phyloP scores from a whole-genome alignment of 805 yeast species.

The Isabelozyma heimii region DNA sequence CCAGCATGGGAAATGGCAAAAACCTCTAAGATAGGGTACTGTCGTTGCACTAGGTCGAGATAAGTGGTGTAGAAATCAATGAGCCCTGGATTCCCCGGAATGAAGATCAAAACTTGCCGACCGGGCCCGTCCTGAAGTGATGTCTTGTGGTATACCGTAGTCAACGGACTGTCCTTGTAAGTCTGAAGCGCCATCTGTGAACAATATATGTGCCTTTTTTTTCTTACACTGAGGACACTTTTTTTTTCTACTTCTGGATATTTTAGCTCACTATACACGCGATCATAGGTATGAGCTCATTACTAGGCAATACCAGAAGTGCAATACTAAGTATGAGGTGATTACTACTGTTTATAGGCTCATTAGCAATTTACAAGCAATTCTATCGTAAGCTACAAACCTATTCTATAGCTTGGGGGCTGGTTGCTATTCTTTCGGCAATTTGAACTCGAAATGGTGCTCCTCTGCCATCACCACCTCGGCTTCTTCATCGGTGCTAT shows the following conservation, averaged over 20 bases:
- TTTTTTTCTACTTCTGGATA: too few species aligned
- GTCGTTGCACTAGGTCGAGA: slow-evolving; percentile 39
- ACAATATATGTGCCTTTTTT: neutral
- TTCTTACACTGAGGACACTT: too few species aligned
- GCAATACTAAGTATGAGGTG: too few species aligned
- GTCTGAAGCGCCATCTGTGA: slow-evolving; percentile 9
- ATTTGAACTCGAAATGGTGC: slow-evolving; percentile 14
- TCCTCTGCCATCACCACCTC: slow-evolving; percentile 4
- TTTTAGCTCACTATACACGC: too few species aligned
- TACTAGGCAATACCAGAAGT: too few species aligned
- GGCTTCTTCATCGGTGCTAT: slow-evolving; percentile 38
- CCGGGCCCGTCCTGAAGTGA: slow-evolving; percentile 13
- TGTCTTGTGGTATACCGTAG: slow-evolving; percentile 23
- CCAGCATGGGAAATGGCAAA: slow-evolving; percentile 69
- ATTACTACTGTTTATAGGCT: too few species aligned
- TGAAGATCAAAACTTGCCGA: slow-evolving; percentile 40
- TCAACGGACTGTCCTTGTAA: slow-evolving; percentile 18
- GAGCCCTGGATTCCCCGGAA: slow-evolving; percentile 81
- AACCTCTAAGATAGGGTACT: slow-evolving; percentile 47
- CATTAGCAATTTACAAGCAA: too few species aligned
- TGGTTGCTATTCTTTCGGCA: slow-evolving; percentile 2
- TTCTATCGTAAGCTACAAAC: neutral
- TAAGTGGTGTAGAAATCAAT: slow-evolving; percentile 62
- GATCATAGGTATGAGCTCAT: too few species aligned
- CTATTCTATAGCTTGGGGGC: neutral